Evolutionary conservation across 2,329 filamentous ascomycete genomes (phyloP).

Genomic region (Mycosphaerella arachidis): DNA sequence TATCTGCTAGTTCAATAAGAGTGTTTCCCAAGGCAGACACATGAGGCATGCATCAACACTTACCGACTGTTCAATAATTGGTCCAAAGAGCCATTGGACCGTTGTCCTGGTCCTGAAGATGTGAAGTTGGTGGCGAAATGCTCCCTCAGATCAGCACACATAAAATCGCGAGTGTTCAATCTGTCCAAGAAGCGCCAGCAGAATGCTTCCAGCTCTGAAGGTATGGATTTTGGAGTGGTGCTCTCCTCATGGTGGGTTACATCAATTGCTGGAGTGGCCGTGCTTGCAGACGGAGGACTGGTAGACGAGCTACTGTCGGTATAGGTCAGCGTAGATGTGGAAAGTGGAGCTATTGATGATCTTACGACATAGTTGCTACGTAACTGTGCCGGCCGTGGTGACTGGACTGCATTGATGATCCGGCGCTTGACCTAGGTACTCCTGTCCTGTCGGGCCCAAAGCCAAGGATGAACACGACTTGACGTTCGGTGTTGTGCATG

Average conservation of each 20-base stretch:
- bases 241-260: too few species aligned
- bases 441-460: too few species aligned
- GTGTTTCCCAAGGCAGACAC: not conserved
- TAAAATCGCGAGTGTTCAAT: constrained; percentile 9
- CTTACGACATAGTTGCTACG: not conserved
- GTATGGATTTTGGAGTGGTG: not conserved
- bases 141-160: not conserved
- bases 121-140: constrained; percentile 8
- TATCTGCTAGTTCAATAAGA: not conserved
- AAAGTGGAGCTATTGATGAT: not conserved
- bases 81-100: constrained; percentile 1
- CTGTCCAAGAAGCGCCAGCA: constrained; percentile 8
- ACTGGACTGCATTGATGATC: too few species aligned
- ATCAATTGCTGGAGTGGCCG: not conserved
- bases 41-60: not conserved
- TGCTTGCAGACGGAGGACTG: not conserved
- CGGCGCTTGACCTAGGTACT: too few species aligned
- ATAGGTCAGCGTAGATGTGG: not conserved
- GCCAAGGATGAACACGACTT: too few species aligned
- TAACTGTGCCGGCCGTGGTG: too few species aligned
- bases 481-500: too few species aligned
- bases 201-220: constrained; percentile 8
- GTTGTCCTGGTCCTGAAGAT: not conserved
- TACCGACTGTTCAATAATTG: not conserved
- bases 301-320: not conserved